These are phyloP conservation scores for Penicillium pancosmium DNA, from an alignment of 495 filamentous ascomycete genomes.

Conservation along the genomic window DNA sequence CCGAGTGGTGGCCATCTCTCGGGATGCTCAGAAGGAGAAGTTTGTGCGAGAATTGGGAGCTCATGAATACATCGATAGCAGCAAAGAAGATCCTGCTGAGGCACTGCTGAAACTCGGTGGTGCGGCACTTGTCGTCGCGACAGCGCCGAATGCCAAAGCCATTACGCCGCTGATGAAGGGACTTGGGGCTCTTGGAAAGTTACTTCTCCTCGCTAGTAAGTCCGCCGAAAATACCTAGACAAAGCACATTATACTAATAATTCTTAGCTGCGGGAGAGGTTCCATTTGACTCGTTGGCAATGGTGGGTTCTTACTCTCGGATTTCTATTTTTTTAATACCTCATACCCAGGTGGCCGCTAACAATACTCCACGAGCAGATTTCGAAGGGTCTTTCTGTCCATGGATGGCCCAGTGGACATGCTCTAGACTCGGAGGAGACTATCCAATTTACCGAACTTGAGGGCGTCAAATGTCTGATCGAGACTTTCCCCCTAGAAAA, in stretches of 20 bases:
- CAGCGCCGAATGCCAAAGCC: slow-evolving; percentile 59
- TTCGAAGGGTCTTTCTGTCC: slow-evolving; percentile 53
- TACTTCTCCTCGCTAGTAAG: slow-evolving; percentile 56
- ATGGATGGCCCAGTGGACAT: slow-evolving; percentile 66
- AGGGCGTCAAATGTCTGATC: slow-evolving; percentile 63
- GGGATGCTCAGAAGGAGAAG: slow-evolving; percentile 56
- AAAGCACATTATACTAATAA: background rate
- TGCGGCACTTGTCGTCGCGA: slow-evolving; percentile 63
- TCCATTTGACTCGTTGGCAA: slow-evolving; percentile 19
- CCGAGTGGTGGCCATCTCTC: slow-evolving; percentile 63
- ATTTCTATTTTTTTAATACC: background rate
- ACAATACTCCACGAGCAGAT: slow-evolving; percentile 15
- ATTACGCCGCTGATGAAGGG: slow-evolving; percentile 59
- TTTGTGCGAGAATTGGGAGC: slow-evolving; percentile 66
- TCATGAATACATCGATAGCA: slow-evolving; percentile 66
- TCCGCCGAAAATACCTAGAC: background rate
- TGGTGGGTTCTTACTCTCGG: slow-evolving; percentile 16
- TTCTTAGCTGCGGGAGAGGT: slow-evolving; percentile 30
- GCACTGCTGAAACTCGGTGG: slow-evolving; percentile 61
- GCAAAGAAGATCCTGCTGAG: slow-evolving; percentile 51
- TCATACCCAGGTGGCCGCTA: background rate
- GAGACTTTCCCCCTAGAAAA: slow-evolving; percentile 64
- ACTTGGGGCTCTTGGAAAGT: slow-evolving; percentile 58
- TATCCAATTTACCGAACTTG: slow-evolving; percentile 58
- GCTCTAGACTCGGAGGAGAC: slow-evolving; percentile 67